A percentile compares a stretch with the other conserved stretches of the same genome.
These are phyloP conservation scores for Rhizophagus clarus DNA, from an alignment of 192 early-diverging fungal genomes.

Conservation along the genomic window DNA sequence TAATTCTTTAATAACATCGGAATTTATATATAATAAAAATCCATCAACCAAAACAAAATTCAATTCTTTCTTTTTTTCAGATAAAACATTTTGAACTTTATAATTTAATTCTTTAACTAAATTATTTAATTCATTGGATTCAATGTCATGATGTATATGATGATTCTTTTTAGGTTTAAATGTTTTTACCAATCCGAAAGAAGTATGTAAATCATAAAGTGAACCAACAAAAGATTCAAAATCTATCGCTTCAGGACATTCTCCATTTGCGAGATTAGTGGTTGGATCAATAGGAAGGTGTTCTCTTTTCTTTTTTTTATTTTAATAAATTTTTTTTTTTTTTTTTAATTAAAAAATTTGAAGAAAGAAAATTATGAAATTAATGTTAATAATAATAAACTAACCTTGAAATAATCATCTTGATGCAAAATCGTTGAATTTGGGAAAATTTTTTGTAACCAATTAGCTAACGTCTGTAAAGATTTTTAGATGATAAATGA, in stretches of 20 bases:
- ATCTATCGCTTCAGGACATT: conserved; percentile 73
- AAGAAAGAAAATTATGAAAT: too few species aligned
- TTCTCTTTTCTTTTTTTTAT: conserved; percentile 41
- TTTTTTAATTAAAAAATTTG: not conserved
- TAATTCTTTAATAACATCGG: conserved; percentile 41
- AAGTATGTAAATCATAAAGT: conserved; percentile 39
- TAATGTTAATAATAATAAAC: too few species aligned
- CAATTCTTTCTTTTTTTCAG: not conserved
- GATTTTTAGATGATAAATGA: too few species aligned
- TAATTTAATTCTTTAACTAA: not conserved
- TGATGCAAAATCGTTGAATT: conserved; percentile 67
- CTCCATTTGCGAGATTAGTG: conserved; percentile 70
- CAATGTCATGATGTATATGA: not conserved
- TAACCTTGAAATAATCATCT: conserved; percentile 73
- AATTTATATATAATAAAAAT: conserved; percentile 72
- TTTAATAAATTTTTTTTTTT: too few species aligned
- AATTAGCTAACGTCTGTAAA: conserved; percentile 55
- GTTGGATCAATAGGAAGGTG: conserved; percentile 64
- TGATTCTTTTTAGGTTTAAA: conserved; percentile 43
- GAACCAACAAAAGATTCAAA: conserved; percentile 39
- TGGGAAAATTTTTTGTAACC: conserved; percentile 59
- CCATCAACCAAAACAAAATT: conserved; percentile 71
- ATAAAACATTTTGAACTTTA: not conserved
- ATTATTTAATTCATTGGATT: not conserved
- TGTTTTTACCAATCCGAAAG: conserved; percentile 39